Conservation (phyloP, 345 rosid species). For the Geranium brycei region DNA sequence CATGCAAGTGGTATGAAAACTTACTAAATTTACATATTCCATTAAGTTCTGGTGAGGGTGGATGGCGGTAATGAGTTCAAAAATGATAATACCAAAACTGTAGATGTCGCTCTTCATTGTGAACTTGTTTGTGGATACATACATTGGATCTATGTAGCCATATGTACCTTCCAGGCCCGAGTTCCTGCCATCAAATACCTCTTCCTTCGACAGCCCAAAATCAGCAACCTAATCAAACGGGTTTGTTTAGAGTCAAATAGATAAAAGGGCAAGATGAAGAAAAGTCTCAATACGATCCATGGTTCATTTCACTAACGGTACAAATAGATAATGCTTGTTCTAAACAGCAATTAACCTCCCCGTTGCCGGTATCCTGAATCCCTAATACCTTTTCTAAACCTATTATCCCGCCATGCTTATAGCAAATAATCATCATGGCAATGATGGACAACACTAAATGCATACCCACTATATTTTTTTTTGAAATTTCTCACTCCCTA, state of each 20-base stretch:
- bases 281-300: background rate
- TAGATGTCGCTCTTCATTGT: conserved; percentile 80
- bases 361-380: no score
- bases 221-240: conserved; percentile 60
- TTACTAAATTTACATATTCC: conserved; percentile 84
- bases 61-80: conserved; percentile 85
- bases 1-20: conserved; percentile 5
- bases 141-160: conserved; percentile 80
- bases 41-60: conserved; percentile 89
- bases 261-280: background rate
- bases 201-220: conserved; percentile 90
- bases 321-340: no score
- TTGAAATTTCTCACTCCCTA: background rate
- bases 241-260: conserved; percentile 3
- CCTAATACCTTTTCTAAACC: no score
- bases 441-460: background rate
- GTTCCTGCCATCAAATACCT: conserved; percentile 51
- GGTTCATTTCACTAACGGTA: background rate
- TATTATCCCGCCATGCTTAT: no score
- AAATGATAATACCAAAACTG: conserved; percentile 82
- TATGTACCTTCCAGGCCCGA: conserved; percentile 88
- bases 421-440: no score
- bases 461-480: background rate
- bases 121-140: conserved; percentile 69
- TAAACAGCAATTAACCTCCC: no score